These are phyloP conservation scores for Exophiala sp. DNA, from an alignment of 2,329 filamentous ascomycete genomes.

Conservation along the genomic window DNA sequence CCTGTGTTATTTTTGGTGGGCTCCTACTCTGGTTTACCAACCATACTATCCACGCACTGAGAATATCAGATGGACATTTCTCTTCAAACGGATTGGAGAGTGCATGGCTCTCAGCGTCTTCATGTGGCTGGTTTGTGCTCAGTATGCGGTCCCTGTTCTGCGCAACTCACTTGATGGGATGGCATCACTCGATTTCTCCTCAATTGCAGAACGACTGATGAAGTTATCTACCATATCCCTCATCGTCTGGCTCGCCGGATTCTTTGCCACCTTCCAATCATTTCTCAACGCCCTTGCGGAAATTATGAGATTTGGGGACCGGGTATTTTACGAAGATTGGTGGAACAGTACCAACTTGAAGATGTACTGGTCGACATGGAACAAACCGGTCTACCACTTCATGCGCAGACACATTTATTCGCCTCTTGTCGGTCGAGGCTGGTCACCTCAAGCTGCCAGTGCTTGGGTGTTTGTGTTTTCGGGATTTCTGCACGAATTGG, in stretches of 20 bases:
- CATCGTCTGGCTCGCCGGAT: constrained; percentile 95
- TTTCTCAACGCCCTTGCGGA: constrained; percentile 89
- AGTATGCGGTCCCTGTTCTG: constrained; percentile 88
- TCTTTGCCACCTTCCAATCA: constrained; percentile 94
- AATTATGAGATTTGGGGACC: constrained; percentile 82
- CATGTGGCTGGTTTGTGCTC: constrained; percentile 91
- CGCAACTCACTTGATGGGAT: constrained; percentile 89
- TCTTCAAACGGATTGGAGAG: constrained; percentile 77
- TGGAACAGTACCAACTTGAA: constrained; percentile 90
- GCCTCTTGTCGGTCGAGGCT: constrained; percentile 80
- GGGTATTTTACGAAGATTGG: constrained; percentile 96
- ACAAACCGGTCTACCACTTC: constrained; percentile 94
- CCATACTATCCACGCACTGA: constrained; percentile 87
- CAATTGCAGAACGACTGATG: constrained; percentile 83
- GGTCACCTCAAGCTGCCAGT: constrained; percentile 67
- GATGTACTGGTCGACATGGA: constrained; percentile 93
- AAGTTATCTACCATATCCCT: constrained; percentile 94
- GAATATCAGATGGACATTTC: constrained; percentile 81
- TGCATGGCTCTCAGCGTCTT: constrained; percentile 74
- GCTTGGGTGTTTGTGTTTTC: constrained; percentile 83
- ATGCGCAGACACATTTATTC: constrained; percentile 94
- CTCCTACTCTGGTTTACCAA: constrained; percentile 93
- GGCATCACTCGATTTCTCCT: constrained; percentile 70
- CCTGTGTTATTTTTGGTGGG: constrained; percentile 95
- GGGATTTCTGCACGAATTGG: constrained; percentile 82